A percentile compares a stretch with the other conserved stretches of the same genome.
Conservation (phyloP, 2,329 filamentous ascomycete species). For the Beauveria asiatica region DNA sequence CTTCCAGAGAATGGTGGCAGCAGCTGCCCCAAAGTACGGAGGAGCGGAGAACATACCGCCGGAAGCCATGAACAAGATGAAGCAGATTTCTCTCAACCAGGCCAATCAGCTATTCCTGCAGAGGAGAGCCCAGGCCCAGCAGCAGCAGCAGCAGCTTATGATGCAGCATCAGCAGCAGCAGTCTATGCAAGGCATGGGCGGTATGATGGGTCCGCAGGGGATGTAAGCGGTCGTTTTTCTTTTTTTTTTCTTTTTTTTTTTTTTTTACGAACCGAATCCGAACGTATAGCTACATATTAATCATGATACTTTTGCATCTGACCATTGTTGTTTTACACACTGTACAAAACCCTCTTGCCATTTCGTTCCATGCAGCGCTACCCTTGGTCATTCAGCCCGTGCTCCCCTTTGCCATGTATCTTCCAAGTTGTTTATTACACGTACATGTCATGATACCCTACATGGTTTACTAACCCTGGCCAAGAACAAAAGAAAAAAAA, state of each 20-base stretch:
- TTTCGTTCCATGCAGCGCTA: no score
- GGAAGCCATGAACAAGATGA: constrained; percentile 37
- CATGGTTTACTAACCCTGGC: no score
- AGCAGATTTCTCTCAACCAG: constrained; percentile 30
- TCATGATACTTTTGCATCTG: no score
- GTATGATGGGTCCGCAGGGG: constrained; percentile 45
- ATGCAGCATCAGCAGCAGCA: constrained; percentile 31
- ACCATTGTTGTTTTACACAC: no score
- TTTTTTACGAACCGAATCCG: no score
- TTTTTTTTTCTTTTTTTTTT: neutral
- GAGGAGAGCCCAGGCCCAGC: constrained; percentile 20
- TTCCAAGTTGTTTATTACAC: no score
- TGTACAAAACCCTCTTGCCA: no score
- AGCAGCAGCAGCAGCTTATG: constrained; percentile 24
- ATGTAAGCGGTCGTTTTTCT: constrained; percentile 26
- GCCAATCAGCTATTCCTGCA: constrained; percentile 29
- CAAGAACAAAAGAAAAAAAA: no score
- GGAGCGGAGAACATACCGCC: constrained; percentile 36
- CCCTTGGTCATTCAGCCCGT: no score
- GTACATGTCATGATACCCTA: no score
- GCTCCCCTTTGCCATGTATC: no score
- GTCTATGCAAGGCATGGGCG: constrained; percentile 46
- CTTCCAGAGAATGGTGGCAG: constrained; percentile 31
- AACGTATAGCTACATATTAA: no score
- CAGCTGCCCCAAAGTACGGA: constrained; percentile 29